phyloP scores from a whole-genome alignment of 2,329 filamentous ascomycete species.

The Epichloe sibirici region DNA sequence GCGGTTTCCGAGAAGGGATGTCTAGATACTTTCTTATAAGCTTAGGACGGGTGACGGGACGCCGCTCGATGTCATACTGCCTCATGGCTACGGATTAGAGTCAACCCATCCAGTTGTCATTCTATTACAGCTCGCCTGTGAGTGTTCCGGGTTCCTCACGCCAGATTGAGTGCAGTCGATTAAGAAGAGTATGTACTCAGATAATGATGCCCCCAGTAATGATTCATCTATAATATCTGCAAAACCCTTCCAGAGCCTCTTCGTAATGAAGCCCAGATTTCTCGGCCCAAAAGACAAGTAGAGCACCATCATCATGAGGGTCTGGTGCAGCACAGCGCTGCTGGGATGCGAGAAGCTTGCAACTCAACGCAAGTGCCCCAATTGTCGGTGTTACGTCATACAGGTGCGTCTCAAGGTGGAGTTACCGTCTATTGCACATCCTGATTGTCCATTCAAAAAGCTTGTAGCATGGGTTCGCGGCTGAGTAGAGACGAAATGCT shows the following conservation, averaged over 20 bases:
- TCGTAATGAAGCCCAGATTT: background rate
- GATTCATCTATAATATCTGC: background rate
- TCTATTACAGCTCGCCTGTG: too few relatives aligned
- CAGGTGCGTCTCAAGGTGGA: conserved; percentile 2
- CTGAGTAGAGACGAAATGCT: conserved; percentile 13
- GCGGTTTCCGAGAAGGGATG: too few relatives aligned
- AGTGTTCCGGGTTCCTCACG: too few relatives aligned
- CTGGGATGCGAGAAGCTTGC: background rate
- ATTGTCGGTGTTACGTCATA: conserved; percentile 4
- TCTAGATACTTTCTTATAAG: too few relatives aligned
- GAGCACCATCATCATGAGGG: background rate
- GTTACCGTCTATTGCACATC: conserved; percentile 1
- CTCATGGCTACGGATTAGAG: too few relatives aligned
- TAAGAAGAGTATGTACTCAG: background rate
- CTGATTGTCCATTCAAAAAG: conserved; percentile 1
- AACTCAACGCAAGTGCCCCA: conserved; percentile 1
- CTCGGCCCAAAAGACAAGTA: background rate
- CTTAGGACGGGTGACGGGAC: too few relatives aligned
- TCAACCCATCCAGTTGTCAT: too few relatives aligned
- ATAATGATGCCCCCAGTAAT: background rate
- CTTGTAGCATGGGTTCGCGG: conserved; percentile 4
- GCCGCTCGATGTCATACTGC: too few relatives aligned
- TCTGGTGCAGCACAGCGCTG: background rate
- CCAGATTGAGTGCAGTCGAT: too few relatives aligned
- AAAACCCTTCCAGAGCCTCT: background rate